phyloP scores from a whole-genome alignment of 345 rosid genomes.

The Odontarrhena argentea region DNA sequence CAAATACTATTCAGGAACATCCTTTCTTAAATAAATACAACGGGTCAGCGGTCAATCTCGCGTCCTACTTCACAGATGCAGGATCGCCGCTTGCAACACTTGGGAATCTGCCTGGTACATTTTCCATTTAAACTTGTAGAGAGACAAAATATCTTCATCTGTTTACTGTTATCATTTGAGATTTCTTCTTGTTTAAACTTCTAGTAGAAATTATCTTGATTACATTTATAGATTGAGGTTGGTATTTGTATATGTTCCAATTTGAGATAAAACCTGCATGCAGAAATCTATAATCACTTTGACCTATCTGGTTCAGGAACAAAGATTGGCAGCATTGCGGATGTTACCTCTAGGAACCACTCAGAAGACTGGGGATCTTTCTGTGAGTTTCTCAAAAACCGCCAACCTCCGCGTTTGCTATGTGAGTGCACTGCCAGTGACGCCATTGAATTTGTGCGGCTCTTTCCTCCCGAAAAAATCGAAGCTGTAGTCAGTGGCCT shows the following conservation, averaged over 20 bases:
- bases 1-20: conserved; percentile 52
- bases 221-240: too few species aligned
- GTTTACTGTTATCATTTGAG: neutral
- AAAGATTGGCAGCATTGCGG: too few species aligned
- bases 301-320: too few species aligned
- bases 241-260: too few species aligned
- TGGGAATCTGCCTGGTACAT: conserved; percentile 51
- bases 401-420: neutral
- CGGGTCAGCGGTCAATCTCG: conserved; percentile 61
- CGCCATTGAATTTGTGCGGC: neutral
- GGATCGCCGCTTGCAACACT: conserved; percentile 95
- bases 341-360: neutral
- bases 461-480: neutral
- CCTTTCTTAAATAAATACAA: conserved; percentile 75
- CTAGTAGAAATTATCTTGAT: neutral
- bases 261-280: too few species aligned
- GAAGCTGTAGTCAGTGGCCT: too few species aligned
- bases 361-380: neutral
- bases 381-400: neutral
- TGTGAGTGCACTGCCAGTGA: neutral
- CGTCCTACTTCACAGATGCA: conserved; percentile 79
- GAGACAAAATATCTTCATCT: conserved; percentile 23
- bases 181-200: conserved; percentile 6
- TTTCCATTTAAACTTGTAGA: conserved; percentile 22
- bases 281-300: too few species aligned